These are phyloP conservation scores for Wallacemonas sp. DNA, from an alignment of 208 protist genomes.

Conservation along the genomic window DNA sequence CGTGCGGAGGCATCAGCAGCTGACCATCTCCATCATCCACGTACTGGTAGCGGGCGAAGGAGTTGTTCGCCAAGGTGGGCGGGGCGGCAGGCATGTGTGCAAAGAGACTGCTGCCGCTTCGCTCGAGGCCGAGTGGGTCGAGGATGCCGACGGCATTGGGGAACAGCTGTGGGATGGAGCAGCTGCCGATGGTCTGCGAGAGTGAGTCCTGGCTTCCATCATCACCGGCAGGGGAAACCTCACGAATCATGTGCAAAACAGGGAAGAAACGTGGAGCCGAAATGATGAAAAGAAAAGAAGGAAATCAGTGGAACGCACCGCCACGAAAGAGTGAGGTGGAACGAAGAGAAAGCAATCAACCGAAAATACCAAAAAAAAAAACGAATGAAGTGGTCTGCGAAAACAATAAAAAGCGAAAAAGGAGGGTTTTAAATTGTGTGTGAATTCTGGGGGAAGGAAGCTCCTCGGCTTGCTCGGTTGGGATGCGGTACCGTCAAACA, in stretches of 20 bases:
- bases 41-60: background rate
- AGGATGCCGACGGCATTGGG: background rate
- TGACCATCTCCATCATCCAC: slow-evolving; percentile 4
- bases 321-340: too few relatives aligned
- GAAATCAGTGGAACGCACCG: too few relatives aligned
- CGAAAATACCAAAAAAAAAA: too few relatives aligned
- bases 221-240: background rate
- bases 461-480: too few relatives aligned
- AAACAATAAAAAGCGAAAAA: background rate
- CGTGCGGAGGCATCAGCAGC: slow-evolving; percentile 1
- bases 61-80: background rate
- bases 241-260: background rate
- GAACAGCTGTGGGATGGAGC: background rate
- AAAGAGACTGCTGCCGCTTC: slow-evolving; percentile 1
- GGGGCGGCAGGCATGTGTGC: background rate
- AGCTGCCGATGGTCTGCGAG: background rate
- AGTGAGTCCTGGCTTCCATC: slow-evolving; percentile 6
- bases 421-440: too few relatives aligned
- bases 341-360: too few relatives aligned
- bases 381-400: too few relatives aligned
- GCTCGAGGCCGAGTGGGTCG: background rate
- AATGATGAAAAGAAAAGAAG: too few relatives aligned
- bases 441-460: too few relatives aligned
- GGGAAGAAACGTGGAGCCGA: too few relatives aligned
- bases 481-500: background rate